Evolutionary conservation across 805 yeast species (phyloP).

Genomic region (Wickerhamiella spandovensis): DNA sequence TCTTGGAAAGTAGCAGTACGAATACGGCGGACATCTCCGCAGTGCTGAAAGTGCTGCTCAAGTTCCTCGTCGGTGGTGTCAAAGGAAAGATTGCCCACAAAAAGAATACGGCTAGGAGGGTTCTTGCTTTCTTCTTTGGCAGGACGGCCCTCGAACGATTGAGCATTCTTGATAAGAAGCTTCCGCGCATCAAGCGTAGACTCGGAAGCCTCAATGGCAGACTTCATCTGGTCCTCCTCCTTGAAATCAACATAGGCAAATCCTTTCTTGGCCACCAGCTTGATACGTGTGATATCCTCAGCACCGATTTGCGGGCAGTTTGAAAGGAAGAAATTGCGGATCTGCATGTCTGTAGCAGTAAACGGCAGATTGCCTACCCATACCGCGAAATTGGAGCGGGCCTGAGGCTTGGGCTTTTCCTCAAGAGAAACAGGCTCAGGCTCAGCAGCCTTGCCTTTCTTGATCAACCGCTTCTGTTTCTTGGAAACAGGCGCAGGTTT

Average conservation of each 20-base stretch:
- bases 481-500: conserved; percentile 77
- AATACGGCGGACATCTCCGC: conserved; percentile 72
- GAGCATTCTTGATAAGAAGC: conserved; percentile 67
- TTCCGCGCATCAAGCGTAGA: conserved; percentile 68
- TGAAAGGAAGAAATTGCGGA: conserved; percentile 47
- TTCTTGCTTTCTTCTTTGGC: conserved; percentile 41
- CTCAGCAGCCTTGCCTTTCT: conserved; percentile 39
- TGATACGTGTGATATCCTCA: conserved; percentile 56
- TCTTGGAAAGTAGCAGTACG: conserved; percentile 99
- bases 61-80: conserved; percentile 76
- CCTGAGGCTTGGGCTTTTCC: conserved; percentile 13
- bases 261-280: conserved; percentile 63
- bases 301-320: conserved; percentile 38
- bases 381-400: conserved; percentile 38
- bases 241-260: conserved; percentile 84
- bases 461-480: conserved; percentile 75
- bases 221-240: conserved; percentile 42
- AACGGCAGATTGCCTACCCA: conserved; percentile 93
- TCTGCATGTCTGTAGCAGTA: conserved; percentile 66
- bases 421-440: conserved; percentile 21
- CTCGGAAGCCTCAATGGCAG: conserved; percentile 61
- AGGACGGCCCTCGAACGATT: conserved; percentile 82
- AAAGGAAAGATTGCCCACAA: conserved; percentile 86
- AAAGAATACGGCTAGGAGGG: conserved; percentile 79
- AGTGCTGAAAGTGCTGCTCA: conserved; percentile 73